Conservation (phyloP, 257 asterid species). For the Cordia subcordata region DNA sequence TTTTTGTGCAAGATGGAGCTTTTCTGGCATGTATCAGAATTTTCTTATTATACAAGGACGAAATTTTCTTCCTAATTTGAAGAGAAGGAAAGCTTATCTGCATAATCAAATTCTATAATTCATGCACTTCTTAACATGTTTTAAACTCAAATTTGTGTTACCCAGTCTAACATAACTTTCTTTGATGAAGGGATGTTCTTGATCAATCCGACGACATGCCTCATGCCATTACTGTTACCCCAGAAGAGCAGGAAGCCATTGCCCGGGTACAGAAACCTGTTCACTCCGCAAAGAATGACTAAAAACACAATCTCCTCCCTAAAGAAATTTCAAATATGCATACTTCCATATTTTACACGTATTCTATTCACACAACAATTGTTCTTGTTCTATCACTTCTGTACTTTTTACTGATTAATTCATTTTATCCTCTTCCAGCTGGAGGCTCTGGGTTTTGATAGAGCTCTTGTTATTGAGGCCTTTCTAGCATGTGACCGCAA, state of each 20-base stretch:
- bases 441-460: constrained; percentile 94
- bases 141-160: not conserved
- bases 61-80: no score
- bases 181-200: constrained; percentile 55
- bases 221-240: constrained; percentile 92
- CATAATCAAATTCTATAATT: no score
- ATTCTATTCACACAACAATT: no score
- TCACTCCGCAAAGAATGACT: not conserved
- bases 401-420: not conserved
- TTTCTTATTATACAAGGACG: not conserved
- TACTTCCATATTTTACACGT: no score
- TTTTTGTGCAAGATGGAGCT: not conserved
- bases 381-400: no score
- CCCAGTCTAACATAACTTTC: constrained; percentile 4
- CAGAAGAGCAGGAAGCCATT: constrained; percentile 87
- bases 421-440: constrained; percentile 30
- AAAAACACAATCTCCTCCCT: not conserved
- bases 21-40: not conserved
- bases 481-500: constrained; percentile 96
- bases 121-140: no score
- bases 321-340: not conserved
- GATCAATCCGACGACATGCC: constrained; percentile 89
- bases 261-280: constrained; percentile 53
- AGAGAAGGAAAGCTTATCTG: no score
- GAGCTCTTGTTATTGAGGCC: constrained; percentile 90